Evolutionary conservation across 78 protist genomes (phyloP).

Genomic region (Dictyostelium intermedium): DNA sequence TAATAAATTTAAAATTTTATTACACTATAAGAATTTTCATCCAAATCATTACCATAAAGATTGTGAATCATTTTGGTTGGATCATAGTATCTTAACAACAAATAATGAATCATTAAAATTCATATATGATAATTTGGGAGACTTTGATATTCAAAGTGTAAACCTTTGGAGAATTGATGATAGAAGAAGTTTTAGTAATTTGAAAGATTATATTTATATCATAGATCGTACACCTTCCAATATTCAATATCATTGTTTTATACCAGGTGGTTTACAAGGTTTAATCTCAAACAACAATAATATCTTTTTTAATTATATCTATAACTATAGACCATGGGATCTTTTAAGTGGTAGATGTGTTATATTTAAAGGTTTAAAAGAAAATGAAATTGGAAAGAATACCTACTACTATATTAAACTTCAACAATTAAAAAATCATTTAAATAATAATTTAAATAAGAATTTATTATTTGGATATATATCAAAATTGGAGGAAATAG

Average conservation of each 20-base stretch:
- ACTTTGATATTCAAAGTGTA: background rate
- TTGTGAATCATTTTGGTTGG: background rate
- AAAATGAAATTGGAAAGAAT: background rate
- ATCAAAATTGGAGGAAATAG: background rate
- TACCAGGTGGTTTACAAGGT: background rate
- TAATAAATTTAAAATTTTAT: background rate
- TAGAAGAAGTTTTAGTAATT: background rate
- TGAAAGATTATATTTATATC: background rate
- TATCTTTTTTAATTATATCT: background rate
- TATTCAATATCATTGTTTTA: background rate
- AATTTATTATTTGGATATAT: too few relatives aligned
- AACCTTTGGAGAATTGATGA: background rate
- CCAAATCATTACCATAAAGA: background rate
- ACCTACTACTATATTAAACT: background rate
- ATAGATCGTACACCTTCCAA: background rate
- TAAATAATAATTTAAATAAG: background rate
- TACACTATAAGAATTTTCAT: background rate
- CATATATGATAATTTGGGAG: background rate
- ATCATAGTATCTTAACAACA: background rate
- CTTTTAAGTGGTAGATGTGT: background rate
- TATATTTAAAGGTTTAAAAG: background rate
- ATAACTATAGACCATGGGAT: background rate
- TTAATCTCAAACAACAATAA: background rate
- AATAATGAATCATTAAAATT: background rate
- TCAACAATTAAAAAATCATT: background rate